Conservation (phyloP, 1,139 yeast genomes). For the Saccharomycopsis phalli region DNA sequence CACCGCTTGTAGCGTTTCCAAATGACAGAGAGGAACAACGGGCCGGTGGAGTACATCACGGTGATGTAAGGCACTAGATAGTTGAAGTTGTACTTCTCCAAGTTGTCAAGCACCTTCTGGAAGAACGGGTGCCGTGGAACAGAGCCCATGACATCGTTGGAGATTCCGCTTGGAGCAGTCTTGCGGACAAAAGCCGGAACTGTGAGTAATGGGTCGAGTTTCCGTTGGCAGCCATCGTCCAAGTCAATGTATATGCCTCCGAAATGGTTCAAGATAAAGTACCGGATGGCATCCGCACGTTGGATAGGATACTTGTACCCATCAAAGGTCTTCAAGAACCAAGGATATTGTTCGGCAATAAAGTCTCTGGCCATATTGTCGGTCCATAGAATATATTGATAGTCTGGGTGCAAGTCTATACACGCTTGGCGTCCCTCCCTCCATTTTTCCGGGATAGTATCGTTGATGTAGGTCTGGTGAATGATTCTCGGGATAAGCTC, state of each 20-base stretch:
- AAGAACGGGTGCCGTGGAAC: constrained; percentile 85
- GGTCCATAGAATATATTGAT: constrained; percentile 84
- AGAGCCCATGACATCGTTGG: constrained; percentile 90
- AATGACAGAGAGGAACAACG: constrained; percentile 72
- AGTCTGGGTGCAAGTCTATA: constrained; percentile 73
- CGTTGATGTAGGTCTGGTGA: constrained; percentile 85
- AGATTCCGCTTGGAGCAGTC: constrained; percentile 84
- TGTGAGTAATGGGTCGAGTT: constrained; percentile 68
- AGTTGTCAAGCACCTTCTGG: constrained; percentile 54
- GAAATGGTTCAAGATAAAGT: constrained; percentile 70
- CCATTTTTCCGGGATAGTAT: constrained; percentile 75
- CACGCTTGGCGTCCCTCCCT: constrained; percentile 67
- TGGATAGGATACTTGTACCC: constrained; percentile 71
- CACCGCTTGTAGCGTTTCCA: constrained; percentile 85
- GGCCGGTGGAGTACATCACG: constrained; percentile 92
- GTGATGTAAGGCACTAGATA: constrained; percentile 85
- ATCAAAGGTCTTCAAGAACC: constrained; percentile 80
- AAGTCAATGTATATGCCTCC: constrained; percentile 90
- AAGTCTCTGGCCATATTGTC: constrained; percentile 77
- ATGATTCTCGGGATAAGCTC: constrained; percentile 77
- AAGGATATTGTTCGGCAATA: constrained; percentile 67
- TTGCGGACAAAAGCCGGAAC: constrained; percentile 83
- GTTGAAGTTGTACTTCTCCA: constrained; percentile 52
- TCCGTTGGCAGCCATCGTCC: constrained; percentile 78
- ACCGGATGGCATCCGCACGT: constrained; percentile 89